Base-by-base conservation (phyloP, 495 filamentous ascomycete genomes). In the Lasiosphaeriaceae sp. region DNA sequence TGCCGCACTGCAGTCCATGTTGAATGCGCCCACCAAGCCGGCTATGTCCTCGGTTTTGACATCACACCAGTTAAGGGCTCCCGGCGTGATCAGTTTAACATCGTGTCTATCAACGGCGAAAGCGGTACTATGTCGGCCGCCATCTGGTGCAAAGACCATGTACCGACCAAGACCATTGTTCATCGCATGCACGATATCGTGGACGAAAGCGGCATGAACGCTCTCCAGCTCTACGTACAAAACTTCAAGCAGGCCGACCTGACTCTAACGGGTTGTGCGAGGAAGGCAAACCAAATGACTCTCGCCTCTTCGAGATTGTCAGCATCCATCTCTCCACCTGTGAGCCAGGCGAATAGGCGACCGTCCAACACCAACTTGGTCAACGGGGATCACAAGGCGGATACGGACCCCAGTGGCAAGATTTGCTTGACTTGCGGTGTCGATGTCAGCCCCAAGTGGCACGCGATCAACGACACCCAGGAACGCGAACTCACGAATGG, bases 201-300 rank as follows among this genome's bases (percentile, higher is more conserved):
- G 8, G 84, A 85, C 51, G 77, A 85, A 23, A 73, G 68, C 16
- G 83, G 81, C 26, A 68, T 64, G 64, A 96, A 85, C 57, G 93
- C 89, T 16, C 75, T 99, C 17, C 92, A 96, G 68, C 78, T 93
- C 11, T 99, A 87, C 66, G 87, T 86, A 23, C 82, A 82, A 51
- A 92, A 87, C 43, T 96, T 90, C 77, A 99, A 97, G 73, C 93
- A 97, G 69, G 92, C 93, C 19, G 94, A 99, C 62, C 79, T 93
- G 20, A 82, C 88, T 17, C 72, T 96, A 52, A 96, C 92, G 8
- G 93, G 93, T 20, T 96, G 94, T 17, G 87, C 92, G 43, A 86
- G 94, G 20, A 97, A 96, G 66, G 93, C 95, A 20, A 78, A 76
- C 56, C 64, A 77, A 41, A 73, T 75, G 54, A 71, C 71, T 17